Base-by-base conservation (phyloP, 495 filamentous ascomycete genomes). In the Baudoinia panamericana region DNA sequence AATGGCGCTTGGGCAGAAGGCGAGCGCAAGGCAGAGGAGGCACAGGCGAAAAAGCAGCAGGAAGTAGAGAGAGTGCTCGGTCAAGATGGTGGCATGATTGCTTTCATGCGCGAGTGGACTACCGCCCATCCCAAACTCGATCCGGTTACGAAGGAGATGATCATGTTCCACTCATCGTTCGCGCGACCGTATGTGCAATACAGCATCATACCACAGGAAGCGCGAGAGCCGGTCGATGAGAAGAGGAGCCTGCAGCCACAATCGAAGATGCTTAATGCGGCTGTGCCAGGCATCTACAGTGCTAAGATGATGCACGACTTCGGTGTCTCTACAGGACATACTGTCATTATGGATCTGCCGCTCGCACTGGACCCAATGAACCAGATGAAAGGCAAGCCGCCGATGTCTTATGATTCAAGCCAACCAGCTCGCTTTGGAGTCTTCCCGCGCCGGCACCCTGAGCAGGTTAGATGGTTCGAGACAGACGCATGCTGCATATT, bases 281-380 rank as follows among this genome's bases (percentile, higher is more conserved):
- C 65, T 1, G 60, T 80, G 1, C 66, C 72, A 2, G 74, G 77
- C 1, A 56, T 80, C 11, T 48, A 58, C n/a, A 67, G 65, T 8
- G 65, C 73, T 2, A 80, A 75, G 52, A 70, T 80, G 68, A 80
- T 82, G 75, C 77, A 80, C 48, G 75, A 80, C 46, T 80, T 79
- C 50, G 76, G 76, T 4, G 77, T 78, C 3, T 75, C 73, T 0
- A 56, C 48, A 12, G 48, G 45, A 15, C 64, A 80, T 53, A 78
- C 75, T 0, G 57, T 80, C 20, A 78, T 82, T 29, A 63, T 82
- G 59, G 74, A 82, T 50, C 64, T 79, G 13, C 77, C 77, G 1
- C 50, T 82, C 6, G 67, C 70, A 5, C 59, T 80, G n/a, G 64
- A 76, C 49, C 73, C 75, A 0, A 50, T 71, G 31, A 76, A 76